A percentile compares a stretch with the other conserved stretches of the same genome.
These are phyloP conservation scores for Lyophyllum shimeji DNA, from an alignment of 768 basidiomycete genomes.

Conservation along the genomic window DNA sequence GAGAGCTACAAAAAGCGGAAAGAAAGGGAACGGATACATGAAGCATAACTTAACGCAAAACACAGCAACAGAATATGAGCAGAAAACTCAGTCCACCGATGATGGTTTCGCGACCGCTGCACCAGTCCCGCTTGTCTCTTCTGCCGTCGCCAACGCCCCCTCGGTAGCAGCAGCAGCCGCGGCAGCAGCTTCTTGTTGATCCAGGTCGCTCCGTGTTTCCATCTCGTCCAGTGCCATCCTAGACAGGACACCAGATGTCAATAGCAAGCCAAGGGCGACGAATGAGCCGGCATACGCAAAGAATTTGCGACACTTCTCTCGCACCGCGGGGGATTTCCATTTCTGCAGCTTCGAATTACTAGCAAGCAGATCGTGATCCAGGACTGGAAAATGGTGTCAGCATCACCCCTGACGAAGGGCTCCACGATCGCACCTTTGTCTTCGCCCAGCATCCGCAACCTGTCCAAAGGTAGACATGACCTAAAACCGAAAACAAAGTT, in stretches of 20 bases:
- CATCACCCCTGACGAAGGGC: neutral
- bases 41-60: neutral
- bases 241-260: neutral
- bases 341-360: constrained; percentile 50
- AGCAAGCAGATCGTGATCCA: constrained; percentile 66
- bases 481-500: constrained; percentile 39
- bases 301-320: constrained; percentile 59
- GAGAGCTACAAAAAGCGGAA: neutral
- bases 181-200: constrained; percentile 2
- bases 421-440: constrained; percentile 52
- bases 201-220: constrained; percentile 21
- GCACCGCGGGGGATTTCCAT: constrained; percentile 54
- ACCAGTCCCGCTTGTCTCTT: neutral
- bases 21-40: neutral
- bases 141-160: neutral
- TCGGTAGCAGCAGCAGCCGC: neutral
- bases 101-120: neutral
- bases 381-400: constrained; percentile 34
- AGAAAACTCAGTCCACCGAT: neutral
- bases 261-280: neutral
- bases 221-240: constrained; percentile 25
- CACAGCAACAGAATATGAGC: neutral
- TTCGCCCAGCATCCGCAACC: constrained; percentile 69
- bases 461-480: constrained; percentile 59
- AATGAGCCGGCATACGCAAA: constrained; percentile 48